phyloP scores from a whole-genome alignment of 768 basidiomycete species.

The Rhizopogon vesiculosus region DNA sequence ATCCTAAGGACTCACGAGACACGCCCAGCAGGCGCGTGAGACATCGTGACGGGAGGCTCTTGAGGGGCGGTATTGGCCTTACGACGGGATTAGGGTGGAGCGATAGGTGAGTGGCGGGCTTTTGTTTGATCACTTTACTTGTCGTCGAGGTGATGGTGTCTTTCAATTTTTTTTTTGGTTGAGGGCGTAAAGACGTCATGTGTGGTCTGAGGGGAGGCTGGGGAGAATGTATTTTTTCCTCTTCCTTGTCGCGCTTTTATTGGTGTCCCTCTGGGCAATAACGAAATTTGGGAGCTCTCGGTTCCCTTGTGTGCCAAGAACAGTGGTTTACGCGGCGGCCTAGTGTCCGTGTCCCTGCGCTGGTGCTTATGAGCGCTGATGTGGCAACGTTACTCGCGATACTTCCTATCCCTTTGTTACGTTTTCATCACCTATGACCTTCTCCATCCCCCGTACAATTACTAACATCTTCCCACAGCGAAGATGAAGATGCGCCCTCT shows the following conservation, averaged over 20 bases:
- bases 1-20: slow-evolving; percentile 50
- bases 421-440: neutral
- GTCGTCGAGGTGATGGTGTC: neutral
- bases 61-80: slow-evolving; percentile 61
- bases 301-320: neutral
- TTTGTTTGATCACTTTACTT: neutral
- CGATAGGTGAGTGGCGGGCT: slow-evolving; percentile 46
- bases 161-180: neutral
- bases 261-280: no score
- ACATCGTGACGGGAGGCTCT: slow-evolving; percentile 55
- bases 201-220: no score
- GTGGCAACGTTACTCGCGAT: neutral
- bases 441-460: neutral
- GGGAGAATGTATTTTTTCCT: neutral
- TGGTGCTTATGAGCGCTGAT: neutral
- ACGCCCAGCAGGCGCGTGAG: slow-evolving; percentile 51
- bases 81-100: slow-evolving; percentile 76
- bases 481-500: slow-evolving; percentile 72
- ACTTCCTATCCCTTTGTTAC: neutral
- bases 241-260: neutral
- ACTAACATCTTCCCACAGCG: slow-evolving; percentile 32
- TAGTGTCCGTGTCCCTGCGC: neutral
- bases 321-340: neutral
- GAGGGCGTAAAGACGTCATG: neutral
- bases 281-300: slow-evolving; percentile 1